Evolutionary conservation across 805 yeast species (phyloP).

Genomic region (Pichia eremophila): DNA sequence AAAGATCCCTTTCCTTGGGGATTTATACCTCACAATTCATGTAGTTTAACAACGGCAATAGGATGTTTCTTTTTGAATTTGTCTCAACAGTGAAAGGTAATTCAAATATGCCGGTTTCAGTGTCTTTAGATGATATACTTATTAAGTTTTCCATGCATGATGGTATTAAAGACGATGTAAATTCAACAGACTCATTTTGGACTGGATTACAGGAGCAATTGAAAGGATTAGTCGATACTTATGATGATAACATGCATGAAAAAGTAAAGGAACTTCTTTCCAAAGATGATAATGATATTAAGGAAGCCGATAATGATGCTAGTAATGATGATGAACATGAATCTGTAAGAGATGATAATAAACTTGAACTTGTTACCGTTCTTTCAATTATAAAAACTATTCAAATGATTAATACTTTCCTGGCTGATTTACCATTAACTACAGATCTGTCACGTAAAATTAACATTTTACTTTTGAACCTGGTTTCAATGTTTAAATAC

Average conservation of each 20-base stretch:
- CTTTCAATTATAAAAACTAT: slow-evolving; percentile 15
- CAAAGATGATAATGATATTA: not conserved
- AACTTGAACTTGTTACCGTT: slow-evolving; percentile 21
- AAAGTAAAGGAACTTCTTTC: not conserved
- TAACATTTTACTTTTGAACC: slow-evolving; percentile 10
- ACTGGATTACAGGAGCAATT: not conserved
- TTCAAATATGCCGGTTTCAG: not conserved
- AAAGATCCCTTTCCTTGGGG: too few relatives aligned
- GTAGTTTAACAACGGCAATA: too few relatives aligned
- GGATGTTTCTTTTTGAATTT: too few relatives aligned
- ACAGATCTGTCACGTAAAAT: slow-evolving; percentile 11
- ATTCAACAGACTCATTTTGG: not conserved
- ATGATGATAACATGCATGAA: not conserved
- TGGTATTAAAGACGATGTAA: too few relatives aligned
- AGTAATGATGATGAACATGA: not conserved
- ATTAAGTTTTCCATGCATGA: not conserved
- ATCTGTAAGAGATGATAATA: slow-evolving; percentile 8
- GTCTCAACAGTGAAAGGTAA: too few relatives aligned
- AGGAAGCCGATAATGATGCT: slow-evolving; percentile 8
- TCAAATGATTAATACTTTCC: slow-evolving; percentile 10
- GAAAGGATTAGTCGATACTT: not conserved
- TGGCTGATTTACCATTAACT: slow-evolving; percentile 5
- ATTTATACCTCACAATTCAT: too few relatives aligned
- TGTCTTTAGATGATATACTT: not conserved
- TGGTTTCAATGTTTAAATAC: slow-evolving; percentile 16